A percentile compares a stretch with the other conserved stretches of the same genome.
Evolutionary conservation across 805 yeast genomes (phyloP).

Genomic region (Candida nemodendra): DNA sequence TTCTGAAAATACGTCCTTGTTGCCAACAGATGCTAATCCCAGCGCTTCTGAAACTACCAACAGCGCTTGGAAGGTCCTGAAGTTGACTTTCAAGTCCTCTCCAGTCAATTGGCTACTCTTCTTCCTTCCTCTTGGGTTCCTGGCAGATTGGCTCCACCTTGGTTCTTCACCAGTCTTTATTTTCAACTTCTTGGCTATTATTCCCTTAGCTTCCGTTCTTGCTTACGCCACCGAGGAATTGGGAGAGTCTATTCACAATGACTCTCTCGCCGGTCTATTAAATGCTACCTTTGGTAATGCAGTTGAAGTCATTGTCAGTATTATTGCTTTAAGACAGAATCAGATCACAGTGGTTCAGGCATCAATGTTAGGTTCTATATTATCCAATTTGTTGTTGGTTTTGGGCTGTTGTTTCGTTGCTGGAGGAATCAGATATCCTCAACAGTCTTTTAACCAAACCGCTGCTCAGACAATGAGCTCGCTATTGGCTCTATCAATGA

Average conservation of each 20-base stretch:
- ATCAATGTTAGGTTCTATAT: constrained; percentile 91
- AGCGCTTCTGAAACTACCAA: constrained; percentile 7
- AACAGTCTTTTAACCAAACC: constrained; percentile 89
- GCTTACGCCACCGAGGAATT: constrained; percentile 94
- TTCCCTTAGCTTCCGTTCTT: constrained; percentile 86
- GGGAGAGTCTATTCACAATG: constrained; percentile 76
- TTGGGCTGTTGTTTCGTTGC: constrained; percentile 93
- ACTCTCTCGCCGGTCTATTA: constrained; percentile 88
- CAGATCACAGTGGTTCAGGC: constrained; percentile 96
- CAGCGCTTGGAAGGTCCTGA: constrained; percentile 4
- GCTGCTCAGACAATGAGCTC: constrained; percentile 98
- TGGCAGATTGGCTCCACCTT: constrained; percentile 63
- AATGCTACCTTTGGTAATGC: constrained; percentile 99
- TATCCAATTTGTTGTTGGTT: constrained; percentile 84
- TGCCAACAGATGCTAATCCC: constrained; percentile 3
- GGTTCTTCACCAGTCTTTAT: constrained; percentile 57
- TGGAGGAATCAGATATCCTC: constrained; percentile 85
- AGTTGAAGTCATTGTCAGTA: constrained; percentile 90
- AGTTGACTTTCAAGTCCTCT: constrained; percentile 27
- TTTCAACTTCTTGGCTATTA: constrained; percentile 83
- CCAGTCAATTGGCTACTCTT: constrained; percentile 74
- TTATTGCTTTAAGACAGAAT: constrained; percentile 81
- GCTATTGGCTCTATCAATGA: constrained; percentile 84
- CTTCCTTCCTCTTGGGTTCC: constrained; percentile 85
- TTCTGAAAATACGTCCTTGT: constrained; percentile 14